phyloP scores from a whole-genome alignment of 176 grass and related monocot genomes.

The Oryza glumipatula region DNA sequence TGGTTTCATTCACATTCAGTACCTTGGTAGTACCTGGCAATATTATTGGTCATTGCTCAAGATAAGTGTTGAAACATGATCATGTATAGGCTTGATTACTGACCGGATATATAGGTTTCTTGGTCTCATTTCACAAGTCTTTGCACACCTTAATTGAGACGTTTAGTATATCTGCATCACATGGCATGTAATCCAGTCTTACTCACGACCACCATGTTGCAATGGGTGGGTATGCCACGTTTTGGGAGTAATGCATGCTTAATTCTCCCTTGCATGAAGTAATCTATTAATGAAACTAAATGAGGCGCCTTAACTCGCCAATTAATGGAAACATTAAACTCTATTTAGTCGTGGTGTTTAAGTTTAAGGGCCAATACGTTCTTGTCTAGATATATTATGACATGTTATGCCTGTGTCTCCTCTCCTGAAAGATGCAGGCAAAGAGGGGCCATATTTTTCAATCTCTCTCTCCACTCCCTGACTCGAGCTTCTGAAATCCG shows the following conservation, averaged over 20 bases:
- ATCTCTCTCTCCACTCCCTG: not conserved
- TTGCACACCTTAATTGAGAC: not conserved
- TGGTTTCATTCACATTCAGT: not conserved
- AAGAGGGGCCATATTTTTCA: not conserved
- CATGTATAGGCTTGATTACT: not conserved
- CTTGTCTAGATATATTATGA: conserved; percentile 48
- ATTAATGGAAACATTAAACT: conserved; percentile 45
- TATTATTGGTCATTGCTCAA: not conserved
- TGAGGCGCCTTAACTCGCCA: conserved; percentile 34
- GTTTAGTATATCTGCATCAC: not conserved
- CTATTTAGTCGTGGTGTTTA: conserved; percentile 30
- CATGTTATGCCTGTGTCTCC: conserved; percentile 22
- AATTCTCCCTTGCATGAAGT: conserved; percentile 40
- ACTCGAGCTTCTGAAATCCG: conserved; percentile 29
- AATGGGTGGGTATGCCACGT: conserved; percentile 23
- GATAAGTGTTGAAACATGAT: not conserved
- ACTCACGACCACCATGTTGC: not conserved
- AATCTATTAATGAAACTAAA: conserved; percentile 51
- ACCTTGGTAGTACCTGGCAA: not conserved
- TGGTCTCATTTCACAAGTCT: not conserved
- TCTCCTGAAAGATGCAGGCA: conserved; percentile 38
- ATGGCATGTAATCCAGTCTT: not conserved
- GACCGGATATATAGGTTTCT: not conserved
- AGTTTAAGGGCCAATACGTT: conserved; percentile 31
- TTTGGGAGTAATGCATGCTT: conserved; percentile 19